A percentile compares a stretch with the other conserved stretches of the same genome.
Conservation (phyloP, 2,329 filamentous ascomycete genomes). For the Sporothrix protearum region DNA sequence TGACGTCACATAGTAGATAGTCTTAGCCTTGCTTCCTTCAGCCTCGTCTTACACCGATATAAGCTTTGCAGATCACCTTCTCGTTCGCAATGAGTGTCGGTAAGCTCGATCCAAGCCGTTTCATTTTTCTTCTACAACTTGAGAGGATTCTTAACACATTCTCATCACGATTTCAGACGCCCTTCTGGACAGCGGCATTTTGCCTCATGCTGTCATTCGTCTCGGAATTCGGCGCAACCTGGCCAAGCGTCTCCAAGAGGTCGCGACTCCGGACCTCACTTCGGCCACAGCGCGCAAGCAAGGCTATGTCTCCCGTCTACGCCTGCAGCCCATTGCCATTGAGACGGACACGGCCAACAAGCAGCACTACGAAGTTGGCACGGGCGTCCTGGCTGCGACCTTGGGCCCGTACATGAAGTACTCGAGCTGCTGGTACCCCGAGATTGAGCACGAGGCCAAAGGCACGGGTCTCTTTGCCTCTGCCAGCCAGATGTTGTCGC, state of each 20-base stretch:
- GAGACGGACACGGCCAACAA: conserved; percentile 62
- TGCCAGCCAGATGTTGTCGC: neutral
- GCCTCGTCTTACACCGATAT: neutral
- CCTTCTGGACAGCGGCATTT: conserved; percentile 62
- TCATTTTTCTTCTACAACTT: no score
- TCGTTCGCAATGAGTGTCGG: conserved; percentile 26
- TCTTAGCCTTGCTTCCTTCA: neutral
- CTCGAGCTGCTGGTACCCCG: conserved; percentile 61
- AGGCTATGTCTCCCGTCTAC: conserved; percentile 59
- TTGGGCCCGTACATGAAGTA: conserved; percentile 71
- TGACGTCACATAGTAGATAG: neutral
- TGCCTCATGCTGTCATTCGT: conserved; percentile 61
- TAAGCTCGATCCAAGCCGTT: conserved; percentile 8
- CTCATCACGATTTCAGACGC: conserved; percentile 39
- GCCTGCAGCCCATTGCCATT: conserved; percentile 62
- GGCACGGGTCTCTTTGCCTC: neutral
- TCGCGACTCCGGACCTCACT: conserved; percentile 38
- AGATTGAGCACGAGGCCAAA: conserved; percentile 4
- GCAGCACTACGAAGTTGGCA: conserved; percentile 71
- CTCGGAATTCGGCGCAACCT: conserved; percentile 65
- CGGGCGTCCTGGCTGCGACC: conserved; percentile 57
- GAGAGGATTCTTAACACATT: no score
- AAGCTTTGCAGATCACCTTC: no score
- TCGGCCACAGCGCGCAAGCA: conserved; percentile 47
- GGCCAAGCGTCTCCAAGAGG: conserved; percentile 54